Evolutionary conservation across 2,329 filamentous ascomycete genomes (phyloP).

Genomic region (Nannizzia gypsea): DNA sequence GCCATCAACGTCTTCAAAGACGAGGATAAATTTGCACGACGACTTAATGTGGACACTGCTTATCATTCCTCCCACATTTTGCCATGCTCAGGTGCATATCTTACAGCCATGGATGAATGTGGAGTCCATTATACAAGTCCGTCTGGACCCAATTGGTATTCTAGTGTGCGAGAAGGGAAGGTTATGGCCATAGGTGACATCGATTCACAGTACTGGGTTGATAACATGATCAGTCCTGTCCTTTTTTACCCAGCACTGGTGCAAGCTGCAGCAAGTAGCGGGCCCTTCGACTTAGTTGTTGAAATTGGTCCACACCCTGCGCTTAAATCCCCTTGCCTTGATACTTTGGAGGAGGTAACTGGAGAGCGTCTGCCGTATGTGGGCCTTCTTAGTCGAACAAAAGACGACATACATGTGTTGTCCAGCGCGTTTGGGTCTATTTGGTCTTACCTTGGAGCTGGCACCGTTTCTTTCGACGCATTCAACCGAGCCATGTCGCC

Average conservation of each 20-base stretch:
- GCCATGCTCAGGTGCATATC: slow-evolving; percentile 17
- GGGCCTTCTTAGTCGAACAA: no score
- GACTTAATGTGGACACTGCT: slow-evolving; percentile 33
- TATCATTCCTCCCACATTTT: slow-evolving; percentile 37
- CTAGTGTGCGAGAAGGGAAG: slow-evolving; percentile 19
- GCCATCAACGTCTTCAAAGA: slow-evolving; percentile 22
- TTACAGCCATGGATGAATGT: background rate
- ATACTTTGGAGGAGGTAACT: slow-evolving; percentile 19
- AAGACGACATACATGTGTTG: no score
- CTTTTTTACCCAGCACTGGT: slow-evolving; percentile 23
- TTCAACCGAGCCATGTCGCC: no score
- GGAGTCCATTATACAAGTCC: slow-evolving; percentile 5
- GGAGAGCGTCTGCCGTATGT: slow-evolving; percentile 14
- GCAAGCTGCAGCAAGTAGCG: background rate
- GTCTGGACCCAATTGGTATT: slow-evolving; percentile 19
- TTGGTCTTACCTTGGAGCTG: no score
- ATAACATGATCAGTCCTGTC: slow-evolving; percentile 29
- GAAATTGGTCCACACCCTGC: slow-evolving; percentile 30
- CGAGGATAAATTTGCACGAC: slow-evolving; percentile 29
- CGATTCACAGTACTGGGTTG: slow-evolving; percentile 27
- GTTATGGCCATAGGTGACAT: slow-evolving; percentile 17
- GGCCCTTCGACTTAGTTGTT: slow-evolving; percentile 14
- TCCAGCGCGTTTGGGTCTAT: no score
- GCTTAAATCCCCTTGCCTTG: slow-evolving; percentile 21
- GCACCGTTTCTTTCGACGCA: no score